Base-by-base conservation (phyloP, 164 flowering plant genomes). In the Litsea cubeba region DNA sequence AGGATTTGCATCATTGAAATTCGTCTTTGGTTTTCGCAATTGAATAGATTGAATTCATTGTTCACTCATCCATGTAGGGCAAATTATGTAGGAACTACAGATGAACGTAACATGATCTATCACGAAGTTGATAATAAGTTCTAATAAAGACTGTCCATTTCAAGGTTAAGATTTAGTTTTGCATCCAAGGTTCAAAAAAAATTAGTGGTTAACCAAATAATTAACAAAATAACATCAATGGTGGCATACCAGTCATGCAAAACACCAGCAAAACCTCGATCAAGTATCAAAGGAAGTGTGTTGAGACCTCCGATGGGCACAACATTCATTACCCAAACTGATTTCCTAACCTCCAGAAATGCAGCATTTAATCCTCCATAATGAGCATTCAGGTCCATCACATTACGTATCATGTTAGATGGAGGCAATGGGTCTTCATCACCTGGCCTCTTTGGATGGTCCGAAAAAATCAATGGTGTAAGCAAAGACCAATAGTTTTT, bases 401-500 rank as follows among this genome's bases (percentile, higher is more conserved):
- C 96, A 85, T 95, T 95, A 40, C 97, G 92, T 66, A 95, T 76
- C 97, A 95, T 93, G 84, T 95, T 95, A 79, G 77, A 95, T 58
- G 97, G 97, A 81, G 99, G 99, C 69, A 90, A 78, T 70, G 97
- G 99, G 70, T 95, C 99, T 84, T 95, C 97, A 85, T 95, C 97
- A 5, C 97, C 97, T 3, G 94, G 97, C 84, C 98, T 87, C 86
- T 95, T 95, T 66, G 99, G 99, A 84, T 95, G 99, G 82, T 95
- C 99, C 50, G 99, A 95, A 78, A 91, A 95, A 76, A 95, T 95
- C 77, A 93, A 84, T 28, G 99, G 99, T 12, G 99, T 89, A 73
- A 95, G 90, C 85, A 95, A 83, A 22, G 99, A 90, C 99, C 99
- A 95, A 82, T 91, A 95, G 79, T 91, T 89, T 80, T 78, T 87